Percentiles rank a stretch among this genome's conserved stretches.
Conservation (phyloP, 2,329 filamentous ascomycete species). For the Penicillium thymicola region DNA sequence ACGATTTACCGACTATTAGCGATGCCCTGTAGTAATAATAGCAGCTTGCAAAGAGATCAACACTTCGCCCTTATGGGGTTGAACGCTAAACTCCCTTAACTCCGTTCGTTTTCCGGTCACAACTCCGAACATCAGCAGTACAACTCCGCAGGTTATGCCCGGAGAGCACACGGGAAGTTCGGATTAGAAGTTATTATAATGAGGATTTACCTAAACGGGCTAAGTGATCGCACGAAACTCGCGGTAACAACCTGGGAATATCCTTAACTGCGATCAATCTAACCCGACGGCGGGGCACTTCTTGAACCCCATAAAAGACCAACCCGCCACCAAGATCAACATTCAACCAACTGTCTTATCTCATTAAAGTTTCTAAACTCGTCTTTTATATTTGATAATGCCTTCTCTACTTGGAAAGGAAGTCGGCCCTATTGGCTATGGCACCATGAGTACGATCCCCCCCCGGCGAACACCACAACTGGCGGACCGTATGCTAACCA, state of each 20-base stretch:
- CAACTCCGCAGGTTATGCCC: neutral
- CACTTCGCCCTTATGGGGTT: neutral
- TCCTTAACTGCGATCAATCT: neutral
- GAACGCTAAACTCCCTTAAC: slow-evolving; percentile 1
- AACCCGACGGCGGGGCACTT: neutral
- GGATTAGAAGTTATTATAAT: neutral
- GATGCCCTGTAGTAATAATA: too few species aligned
- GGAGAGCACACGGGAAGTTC: neutral
- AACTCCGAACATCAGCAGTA: neutral
- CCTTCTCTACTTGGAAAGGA: slow-evolving; percentile 30
- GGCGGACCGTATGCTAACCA: neutral
- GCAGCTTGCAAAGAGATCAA: neutral
- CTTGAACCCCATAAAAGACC: slow-evolving; percentile 2
- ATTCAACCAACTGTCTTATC: neutral
- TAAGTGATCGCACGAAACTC: neutral
- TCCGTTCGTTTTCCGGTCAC: neutral
- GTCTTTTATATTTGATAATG: slow-evolving; percentile 17
- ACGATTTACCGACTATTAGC: too few species aligned
- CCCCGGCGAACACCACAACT: slow-evolving; percentile 1
- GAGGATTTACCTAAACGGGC: too few species aligned
- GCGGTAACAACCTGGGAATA: neutral
- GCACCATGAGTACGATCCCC: slow-evolving; percentile 50
- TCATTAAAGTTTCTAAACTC: neutral
- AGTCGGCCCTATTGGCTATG: slow-evolving; percentile 53
- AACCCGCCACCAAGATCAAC: neutral